A percentile compares a stretch with the other conserved stretches of the same genome.
Conservation (phyloP, 768 basidiomycete species). For the Macrocybe gigantea region DNA sequence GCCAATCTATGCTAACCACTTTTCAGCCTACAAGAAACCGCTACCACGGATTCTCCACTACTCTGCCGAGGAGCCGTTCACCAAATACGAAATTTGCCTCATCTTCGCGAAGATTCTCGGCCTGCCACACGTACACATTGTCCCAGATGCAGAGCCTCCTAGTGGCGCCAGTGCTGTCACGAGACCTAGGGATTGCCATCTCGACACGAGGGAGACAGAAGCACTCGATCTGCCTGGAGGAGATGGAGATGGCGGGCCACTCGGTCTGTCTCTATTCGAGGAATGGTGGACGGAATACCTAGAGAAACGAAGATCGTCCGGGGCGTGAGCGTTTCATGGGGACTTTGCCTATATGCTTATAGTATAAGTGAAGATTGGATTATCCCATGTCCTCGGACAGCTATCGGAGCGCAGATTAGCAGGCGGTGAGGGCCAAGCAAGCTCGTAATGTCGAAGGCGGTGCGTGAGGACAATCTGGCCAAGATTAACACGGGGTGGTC, state of each 20-base stretch:
- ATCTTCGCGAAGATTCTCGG: conserved; percentile 67
- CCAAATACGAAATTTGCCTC: conserved; percentile 91
- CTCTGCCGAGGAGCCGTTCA: conserved; percentile 74
- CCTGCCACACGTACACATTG: conserved; percentile 69
- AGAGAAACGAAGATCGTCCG: conserved; percentile 4
- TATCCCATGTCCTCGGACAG: no score
- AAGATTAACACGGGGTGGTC: no score
- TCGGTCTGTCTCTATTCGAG: conserved; percentile 66
- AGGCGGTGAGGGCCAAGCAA: no score
- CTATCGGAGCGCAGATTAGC: no score
- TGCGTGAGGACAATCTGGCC: no score
- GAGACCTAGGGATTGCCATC: conserved; percentile 75
- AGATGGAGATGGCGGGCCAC: conserved; percentile 34
- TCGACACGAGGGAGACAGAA: conserved; percentile 75
- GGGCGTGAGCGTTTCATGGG: no score
- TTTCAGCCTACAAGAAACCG: conserved; percentile 26
- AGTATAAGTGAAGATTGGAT: no score
- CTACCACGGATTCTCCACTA: conserved; percentile 82
- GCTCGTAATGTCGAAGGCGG: no score
- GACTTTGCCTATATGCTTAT: no score
- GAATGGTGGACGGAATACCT: conserved; percentile 76
- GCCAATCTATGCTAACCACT: not conserved
- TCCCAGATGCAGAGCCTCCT: conserved; percentile 65
- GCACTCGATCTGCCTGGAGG: conserved; percentile 38
- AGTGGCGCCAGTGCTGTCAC: conserved; percentile 58